A percentile compares a stretch with the other conserved stretches of the same genome.
These are phyloP conservation scores for Dichotomocladium elegans DNA, from an alignment of 371 early-diverging fungal species.

Conservation along the genomic window DNA sequence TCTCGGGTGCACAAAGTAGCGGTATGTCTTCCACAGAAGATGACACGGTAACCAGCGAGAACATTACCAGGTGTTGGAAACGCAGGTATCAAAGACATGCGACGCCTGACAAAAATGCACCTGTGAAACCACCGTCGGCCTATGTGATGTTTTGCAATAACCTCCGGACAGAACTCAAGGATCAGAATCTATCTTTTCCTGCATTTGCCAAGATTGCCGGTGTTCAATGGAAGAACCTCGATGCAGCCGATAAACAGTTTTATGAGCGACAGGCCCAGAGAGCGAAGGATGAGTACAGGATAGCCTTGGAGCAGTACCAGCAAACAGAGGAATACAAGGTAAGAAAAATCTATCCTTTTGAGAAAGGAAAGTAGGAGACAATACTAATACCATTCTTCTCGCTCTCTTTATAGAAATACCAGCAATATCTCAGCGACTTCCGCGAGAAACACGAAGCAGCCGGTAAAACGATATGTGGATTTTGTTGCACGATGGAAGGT, in stretches of 20 bases:
- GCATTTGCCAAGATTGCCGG: constrained; percentile 51
- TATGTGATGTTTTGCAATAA: constrained; percentile 56
- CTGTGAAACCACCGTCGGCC: constrained; percentile 51
- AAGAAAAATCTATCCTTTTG: not conserved
- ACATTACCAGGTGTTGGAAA: constrained; percentile 29
- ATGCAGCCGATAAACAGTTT: constrained; percentile 22
- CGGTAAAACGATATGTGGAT: no score
- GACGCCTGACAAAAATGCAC: constrained; percentile 49
- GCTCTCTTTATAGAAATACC: constrained; percentile 26
- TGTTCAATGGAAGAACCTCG: constrained; percentile 48
- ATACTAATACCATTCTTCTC: not conserved
- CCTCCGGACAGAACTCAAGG: constrained; percentile 40
- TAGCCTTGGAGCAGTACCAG: constrained; percentile 33
- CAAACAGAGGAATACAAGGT: constrained; percentile 35
- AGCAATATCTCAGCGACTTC: constrained; percentile 41
- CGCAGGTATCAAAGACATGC: constrained; percentile 51
- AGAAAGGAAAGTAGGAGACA: not conserved
- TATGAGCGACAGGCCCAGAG: constrained; percentile 36
- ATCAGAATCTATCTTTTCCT: constrained; percentile 44
- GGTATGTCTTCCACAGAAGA: constrained; percentile 43
- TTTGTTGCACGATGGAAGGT: no score
- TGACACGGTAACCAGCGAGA: constrained; percentile 33
- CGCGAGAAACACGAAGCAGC: constrained; percentile 44
- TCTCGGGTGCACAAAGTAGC: constrained; percentile 16
- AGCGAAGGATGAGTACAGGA: constrained; percentile 36